phyloP scores from a whole-genome alignment of 495 filamentous ascomycete species.

The Copromyces sp. region DNA sequence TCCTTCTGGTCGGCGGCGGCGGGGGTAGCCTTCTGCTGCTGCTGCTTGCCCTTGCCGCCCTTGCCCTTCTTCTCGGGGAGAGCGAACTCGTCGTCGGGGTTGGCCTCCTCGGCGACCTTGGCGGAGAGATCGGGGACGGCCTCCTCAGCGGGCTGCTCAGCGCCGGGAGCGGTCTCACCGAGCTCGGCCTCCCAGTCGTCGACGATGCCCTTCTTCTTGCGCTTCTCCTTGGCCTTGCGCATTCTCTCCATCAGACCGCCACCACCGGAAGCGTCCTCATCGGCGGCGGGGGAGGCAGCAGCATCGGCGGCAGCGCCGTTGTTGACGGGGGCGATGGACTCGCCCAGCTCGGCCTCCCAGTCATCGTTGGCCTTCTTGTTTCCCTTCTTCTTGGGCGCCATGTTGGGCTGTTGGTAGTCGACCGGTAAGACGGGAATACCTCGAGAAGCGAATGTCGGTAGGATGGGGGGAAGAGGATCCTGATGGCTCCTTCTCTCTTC shows the following conservation, averaged over 20 bases:
- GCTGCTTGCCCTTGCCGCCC: constrained; percentile 85
- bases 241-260: constrained; percentile 76
- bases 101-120: constrained; percentile 78
- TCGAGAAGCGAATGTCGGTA: not conserved
- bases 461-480: not conserved
- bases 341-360: constrained; percentile 95
- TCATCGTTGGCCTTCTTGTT: constrained; percentile 81
- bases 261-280: constrained; percentile 34
- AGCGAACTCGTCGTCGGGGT: constrained; percentile 77
- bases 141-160: constrained; percentile 33
- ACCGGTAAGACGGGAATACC: not conserved
- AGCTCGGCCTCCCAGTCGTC: constrained; percentile 58
- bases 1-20: constrained; percentile 37
- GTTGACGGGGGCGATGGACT: constrained; percentile 47
- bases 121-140: constrained; percentile 42
- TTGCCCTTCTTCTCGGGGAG: constrained; percentile 88
- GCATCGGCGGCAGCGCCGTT: constrained; percentile 29
- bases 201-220: constrained; percentile 78
- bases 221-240: constrained; percentile 83
- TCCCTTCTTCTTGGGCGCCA: constrained; percentile 92
- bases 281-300: constrained; percentile 37
- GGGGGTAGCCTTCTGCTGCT: constrained; percentile 56
- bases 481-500: not conserved
- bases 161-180: constrained; percentile 50
- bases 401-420: constrained; percentile 24